Base-by-base conservation (phyloP, 805 yeast species). In the Nakazawaea molendinolei region DNA sequence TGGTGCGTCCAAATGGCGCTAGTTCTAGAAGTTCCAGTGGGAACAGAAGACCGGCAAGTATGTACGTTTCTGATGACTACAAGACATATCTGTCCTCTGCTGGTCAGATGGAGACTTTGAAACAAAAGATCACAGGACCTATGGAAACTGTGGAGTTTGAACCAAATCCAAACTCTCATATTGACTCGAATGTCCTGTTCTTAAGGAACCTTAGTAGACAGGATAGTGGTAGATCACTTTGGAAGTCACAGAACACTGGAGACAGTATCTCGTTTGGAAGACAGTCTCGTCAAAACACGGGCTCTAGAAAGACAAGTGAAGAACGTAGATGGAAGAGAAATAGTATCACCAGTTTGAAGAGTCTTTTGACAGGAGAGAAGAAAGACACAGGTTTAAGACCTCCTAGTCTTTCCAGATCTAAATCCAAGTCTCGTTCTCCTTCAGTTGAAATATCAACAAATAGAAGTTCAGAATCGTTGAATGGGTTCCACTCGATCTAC, bases 171-270 rank as follows among this genome's bases (percentile, higher is more conserved):
- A 47, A 48, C 13, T 44, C 44, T 17, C 50, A 49, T 18, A 56
- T 56, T 21, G 54, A 56, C 41, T 60, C 59, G 36, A 63, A 59
- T 24, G 54, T 65, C 17, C 69, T 60, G 22, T 66, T 62, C 42
- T 38, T 65, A 23, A 60, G 55, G 34, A 52, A 45, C 18, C 41
- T 65, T 16, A 56, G 65, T 9, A 55, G 54, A 21, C 63, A 61
- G 34, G 60, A 61, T 39, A 52, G 54, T 28, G 60, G 59, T 13
- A 48, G 44, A 12, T 23, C 25, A 3, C 28, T 53, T 4, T 51
- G 60, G 58, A 45, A 48, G 15, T 37, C 31, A 17, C 57, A 53
- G 19, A 52, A 52, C 25, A 55, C 61, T n/a, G 60, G 60, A 39
- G 60, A 56, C 5, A 49, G 54, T 34, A 29, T 52, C 24, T 20